These are phyloP conservation scores for Geotrichum siamense DNA, from an alignment of 1,139 yeast species.

Conservation along the genomic window DNA sequence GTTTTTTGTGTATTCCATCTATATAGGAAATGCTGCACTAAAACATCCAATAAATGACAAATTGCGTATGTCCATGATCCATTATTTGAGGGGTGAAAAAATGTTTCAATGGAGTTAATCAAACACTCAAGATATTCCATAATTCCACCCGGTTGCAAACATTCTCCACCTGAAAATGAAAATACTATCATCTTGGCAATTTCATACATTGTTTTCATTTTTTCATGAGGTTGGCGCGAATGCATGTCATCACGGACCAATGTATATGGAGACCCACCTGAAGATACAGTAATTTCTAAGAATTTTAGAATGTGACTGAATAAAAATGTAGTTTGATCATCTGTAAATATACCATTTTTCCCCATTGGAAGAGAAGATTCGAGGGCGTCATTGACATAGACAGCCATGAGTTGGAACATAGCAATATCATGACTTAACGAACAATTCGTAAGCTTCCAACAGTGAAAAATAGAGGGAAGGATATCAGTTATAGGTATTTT, in stretches of 20 bases:
- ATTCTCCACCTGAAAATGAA: conserved; percentile 47
- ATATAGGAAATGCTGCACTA: conserved; percentile 31
- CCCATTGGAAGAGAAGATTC: conserved; percentile 35
- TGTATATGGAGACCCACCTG: conserved; percentile 34
- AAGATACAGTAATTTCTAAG: conserved; percentile 36
- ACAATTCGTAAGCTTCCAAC: conserved; percentile 61
- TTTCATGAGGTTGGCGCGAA: conserved; percentile 23
- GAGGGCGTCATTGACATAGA: conserved; percentile 45
- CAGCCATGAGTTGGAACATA: conserved; percentile 58
- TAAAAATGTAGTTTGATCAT: conserved; percentile 51
- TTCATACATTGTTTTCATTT: conserved; percentile 28
- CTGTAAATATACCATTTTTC: conserved; percentile 55
- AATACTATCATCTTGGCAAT: conserved; percentile 56
- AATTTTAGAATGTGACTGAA: conserved; percentile 43
- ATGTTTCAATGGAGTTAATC: conserved; percentile 69
- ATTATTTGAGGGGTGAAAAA: conserved; percentile 82
- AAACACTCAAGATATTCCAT: conserved; percentile 49
- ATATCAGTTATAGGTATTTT: conserved; percentile 24
- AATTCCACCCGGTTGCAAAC: conserved; percentile 41
- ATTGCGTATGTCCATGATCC: conserved; percentile 80
- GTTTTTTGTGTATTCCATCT: conserved; percentile 35
- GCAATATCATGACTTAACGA: conserved; percentile 59
- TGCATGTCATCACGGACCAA: conserved; percentile 25
- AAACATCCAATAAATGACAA: conserved; percentile 49
- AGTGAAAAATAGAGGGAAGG: conserved; percentile 56